Base-by-base conservation (phyloP, 345 rosid species). In the Litchi chinensis region DNA sequence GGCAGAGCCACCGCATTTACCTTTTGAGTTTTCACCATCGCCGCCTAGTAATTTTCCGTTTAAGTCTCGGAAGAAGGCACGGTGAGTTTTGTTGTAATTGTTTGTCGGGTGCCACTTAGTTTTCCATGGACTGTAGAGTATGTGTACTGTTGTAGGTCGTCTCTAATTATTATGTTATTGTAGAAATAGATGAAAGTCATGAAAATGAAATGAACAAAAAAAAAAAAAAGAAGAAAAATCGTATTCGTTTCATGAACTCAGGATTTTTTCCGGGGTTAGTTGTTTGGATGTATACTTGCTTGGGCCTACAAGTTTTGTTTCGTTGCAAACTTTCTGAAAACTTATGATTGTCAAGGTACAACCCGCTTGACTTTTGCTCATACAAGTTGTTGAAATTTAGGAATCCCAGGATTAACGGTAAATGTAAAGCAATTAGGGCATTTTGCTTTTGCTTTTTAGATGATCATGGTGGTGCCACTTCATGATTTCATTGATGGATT, bases 1-100 rank as follows among this genome's bases (percentile, higher is more conserved):
- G 66, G 70, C 83, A 24, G 92, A 92, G 80, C 88, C 92, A 19
- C 97, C 97, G 0, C 87, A 87, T 79, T 86, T 92, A 82, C 97
- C 97, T 6, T 85, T 87, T 69, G 94, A 92, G 75, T 92, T 92
- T 73, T 92, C 94, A 0, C 97, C 97, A 0, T 92, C 95, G 0
- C 94, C 97, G 18, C 97, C 93, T 11, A 81, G 86, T 71, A 84
- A 88, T 64, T 87, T 90, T 68, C 88, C 83, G 37, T 90, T 87
- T n/a, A 88, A 87, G 66, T 84, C 91, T n/a, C 83, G 87, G 85
- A 87, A 79, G 83, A 90, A 85, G 65, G 83, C 79, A 52, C 73
- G 88, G 83, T 86, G 85, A 86, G 52, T 65, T 18, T 59, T 24
- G 1, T 37, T 41, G 70, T 50, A 15, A 50, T 13, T 50, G 56